phyloP scores from a whole-genome alignment of 257 asterid genomes.

The Scutellaria baicalensis region DNA sequence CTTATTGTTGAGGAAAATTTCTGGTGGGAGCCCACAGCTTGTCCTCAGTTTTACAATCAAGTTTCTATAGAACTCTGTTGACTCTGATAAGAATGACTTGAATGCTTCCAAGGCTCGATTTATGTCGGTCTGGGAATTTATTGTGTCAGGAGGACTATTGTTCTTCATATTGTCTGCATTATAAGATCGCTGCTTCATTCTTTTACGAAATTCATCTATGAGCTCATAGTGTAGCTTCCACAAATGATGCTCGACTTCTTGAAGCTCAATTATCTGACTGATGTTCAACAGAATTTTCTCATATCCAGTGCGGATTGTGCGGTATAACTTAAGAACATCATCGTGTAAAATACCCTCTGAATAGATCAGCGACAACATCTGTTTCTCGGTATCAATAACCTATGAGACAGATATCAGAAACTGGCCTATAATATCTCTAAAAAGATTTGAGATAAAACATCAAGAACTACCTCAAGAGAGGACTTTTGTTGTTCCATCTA shows the following conservation, averaged over 20 bases:
- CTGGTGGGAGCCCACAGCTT: constrained; percentile 42
- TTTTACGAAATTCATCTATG: constrained; percentile 76
- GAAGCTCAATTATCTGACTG: constrained; percentile 43
- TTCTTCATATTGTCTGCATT: constrained; percentile 25
- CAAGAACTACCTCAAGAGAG: constrained; percentile 47
- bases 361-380: constrained; percentile 45
- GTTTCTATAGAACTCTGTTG: constrained; percentile 52
- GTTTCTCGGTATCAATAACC: constrained; percentile 57
- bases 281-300: constrained; percentile 49
- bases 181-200: constrained; percentile 27
- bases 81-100: constrained; percentile 66
- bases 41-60: constrained; percentile 41
- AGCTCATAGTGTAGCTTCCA: constrained; percentile 93
- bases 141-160: constrained; percentile 23
- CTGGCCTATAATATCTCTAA: neutral
- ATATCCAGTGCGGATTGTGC: constrained; percentile 41
- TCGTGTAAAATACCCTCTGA: constrained; percentile 53
- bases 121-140: constrained; percentile 16
- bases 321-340: constrained; percentile 53
- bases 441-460: neutral
- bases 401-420: constrained; percentile 13
- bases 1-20: constrained; percentile 27
- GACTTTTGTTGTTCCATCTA: constrained; percentile 33
- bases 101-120: constrained; percentile 44
- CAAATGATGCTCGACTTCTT: constrained; percentile 63